Base-by-base conservation (phyloP, 2,329 filamentous ascomycete genomes). In the Aspergillus texensis region DNA sequence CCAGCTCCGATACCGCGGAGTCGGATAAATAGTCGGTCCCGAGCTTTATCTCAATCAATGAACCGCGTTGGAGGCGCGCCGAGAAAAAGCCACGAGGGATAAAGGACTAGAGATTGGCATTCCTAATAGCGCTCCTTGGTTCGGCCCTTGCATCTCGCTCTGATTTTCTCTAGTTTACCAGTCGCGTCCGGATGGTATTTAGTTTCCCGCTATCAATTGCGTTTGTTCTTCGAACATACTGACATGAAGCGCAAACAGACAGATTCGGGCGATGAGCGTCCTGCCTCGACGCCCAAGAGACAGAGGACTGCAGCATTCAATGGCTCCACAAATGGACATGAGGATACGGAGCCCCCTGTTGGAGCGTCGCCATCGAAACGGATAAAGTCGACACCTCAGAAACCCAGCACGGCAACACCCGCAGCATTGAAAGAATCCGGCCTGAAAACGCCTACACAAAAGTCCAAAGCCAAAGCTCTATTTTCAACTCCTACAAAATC, bases 201-300 rank as follows among this genome's bases (percentile, higher is more conserved):
- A 45, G 21, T 65, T 62, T 63, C 64, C 67, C 58, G 62, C 65
- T 58, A 48, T 65, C 58, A 58, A 60, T 65, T 59, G 57, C 21
- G 52, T 45, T 57, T 48, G 64, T 68, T 46, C 59, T 54, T 54
- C 58, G 62, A 57, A 57, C 58, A 64, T 61, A 68, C 69, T 68
- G 66, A 72, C 65, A 80, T 80, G 78, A 81, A 81, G 74, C 78
- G 78, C 64, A 80, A 79, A 68, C 77, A 77, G 66, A 72, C 77
- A 66, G 74, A 77, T 66, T 72, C 74, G 48, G 74, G 75, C 50
- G 73, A 78, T 58, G 72, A 74, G 54, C 72, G 73, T 64, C 67
- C 70, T 57, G 72, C 74, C 57, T 77, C 75, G 52, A 80, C 78
- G 34, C 78, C 80, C 4, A 80, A 78, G 66, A 77, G 79, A 67